These are phyloP conservation scores for Arthromyces matolae DNA, from an alignment of 768 basidiomycete genomes.

Conservation along the genomic window DNA sequence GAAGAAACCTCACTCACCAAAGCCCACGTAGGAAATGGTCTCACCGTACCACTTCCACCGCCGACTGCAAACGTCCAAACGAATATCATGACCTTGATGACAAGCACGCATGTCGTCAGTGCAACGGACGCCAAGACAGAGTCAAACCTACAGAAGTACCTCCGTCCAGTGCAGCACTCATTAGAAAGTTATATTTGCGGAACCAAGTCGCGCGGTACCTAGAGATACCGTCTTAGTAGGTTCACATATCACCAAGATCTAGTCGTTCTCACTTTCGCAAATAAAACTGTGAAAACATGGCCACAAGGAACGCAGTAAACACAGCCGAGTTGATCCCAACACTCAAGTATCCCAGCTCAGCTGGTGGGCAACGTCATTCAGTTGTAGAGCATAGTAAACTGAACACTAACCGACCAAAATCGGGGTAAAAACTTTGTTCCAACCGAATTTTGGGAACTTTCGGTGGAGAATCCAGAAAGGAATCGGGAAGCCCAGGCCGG, in stretches of 20 bases:
- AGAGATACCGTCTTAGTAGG: neutral
- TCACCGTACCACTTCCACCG: constrained; percentile 38
- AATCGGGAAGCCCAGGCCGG: constrained; percentile 47
- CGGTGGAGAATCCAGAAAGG: constrained; percentile 49
- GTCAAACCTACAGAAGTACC: constrained; percentile 40
- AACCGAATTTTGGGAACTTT: constrained; percentile 42
- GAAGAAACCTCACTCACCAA: no score
- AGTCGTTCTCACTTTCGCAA: constrained; percentile 25
- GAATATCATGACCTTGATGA: constrained; percentile 37
- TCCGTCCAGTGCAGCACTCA: constrained; percentile 50
- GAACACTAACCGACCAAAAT: constrained; percentile 31
- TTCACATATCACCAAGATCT: no score
- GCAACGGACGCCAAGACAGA: constrained; percentile 21
- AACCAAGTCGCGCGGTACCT: constrained; percentile 43
- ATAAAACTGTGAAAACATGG: constrained; percentile 45
- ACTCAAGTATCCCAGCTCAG: constrained; percentile 41
- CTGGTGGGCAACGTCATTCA: constrained; percentile 5
- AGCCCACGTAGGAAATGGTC: constrained; percentile 35
- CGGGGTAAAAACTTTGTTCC: constrained; percentile 41
- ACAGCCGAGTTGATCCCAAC: constrained; percentile 57
- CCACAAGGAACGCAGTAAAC: constrained; percentile 42
- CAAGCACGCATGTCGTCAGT: no score
- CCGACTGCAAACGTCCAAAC: constrained; percentile 43
- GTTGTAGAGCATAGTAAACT: constrained; percentile 17
- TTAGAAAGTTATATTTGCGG: constrained; percentile 49